A percentile compares a stretch with the other conserved stretches of the same genome.
These are phyloP conservation scores for Dissophora globulifera DNA, from an alignment of 192 early-diverging fungal genomes.

Conservation along the genomic window DNA sequence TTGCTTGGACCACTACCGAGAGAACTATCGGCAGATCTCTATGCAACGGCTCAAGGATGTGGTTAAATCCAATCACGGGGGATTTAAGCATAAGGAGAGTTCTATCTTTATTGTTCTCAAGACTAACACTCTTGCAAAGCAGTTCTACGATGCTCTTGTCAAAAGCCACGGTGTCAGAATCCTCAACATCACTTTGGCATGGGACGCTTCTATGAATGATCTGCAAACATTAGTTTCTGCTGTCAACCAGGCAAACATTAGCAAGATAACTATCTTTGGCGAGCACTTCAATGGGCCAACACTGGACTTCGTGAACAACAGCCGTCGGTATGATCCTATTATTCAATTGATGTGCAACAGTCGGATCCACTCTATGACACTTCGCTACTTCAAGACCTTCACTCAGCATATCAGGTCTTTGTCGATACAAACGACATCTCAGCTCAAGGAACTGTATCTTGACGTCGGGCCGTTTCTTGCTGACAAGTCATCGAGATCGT, in stretches of 20 bases:
- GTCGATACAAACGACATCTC: no score
- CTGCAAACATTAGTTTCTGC: background rate
- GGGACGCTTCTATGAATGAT: constrained; percentile 11
- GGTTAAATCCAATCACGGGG: background rate
- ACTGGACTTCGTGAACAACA: background rate
- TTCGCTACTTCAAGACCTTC: background rate
- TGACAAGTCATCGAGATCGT: no score
- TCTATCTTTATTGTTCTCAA: background rate
- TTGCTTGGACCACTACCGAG: constrained; percentile 6
- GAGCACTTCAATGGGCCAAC: background rate
- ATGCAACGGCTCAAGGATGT: background rate
- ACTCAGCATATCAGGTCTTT: background rate
- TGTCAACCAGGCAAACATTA: background rate
- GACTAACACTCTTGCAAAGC: background rate
- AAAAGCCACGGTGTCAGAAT: background rate
- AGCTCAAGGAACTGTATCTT: no score
- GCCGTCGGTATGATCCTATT: background rate
- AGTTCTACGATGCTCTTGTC: constrained; percentile 7
- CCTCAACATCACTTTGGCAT: background rate
- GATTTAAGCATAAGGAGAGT: background rate
- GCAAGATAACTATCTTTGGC: background rate
- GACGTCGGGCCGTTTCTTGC: no score
- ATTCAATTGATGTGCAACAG: background rate
- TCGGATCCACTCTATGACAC: background rate
- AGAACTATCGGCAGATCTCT: background rate